Evolutionary conservation across 176 grass and related monocot genomes (phyloP).

Genomic region (Raddia distichophylla): DNA sequence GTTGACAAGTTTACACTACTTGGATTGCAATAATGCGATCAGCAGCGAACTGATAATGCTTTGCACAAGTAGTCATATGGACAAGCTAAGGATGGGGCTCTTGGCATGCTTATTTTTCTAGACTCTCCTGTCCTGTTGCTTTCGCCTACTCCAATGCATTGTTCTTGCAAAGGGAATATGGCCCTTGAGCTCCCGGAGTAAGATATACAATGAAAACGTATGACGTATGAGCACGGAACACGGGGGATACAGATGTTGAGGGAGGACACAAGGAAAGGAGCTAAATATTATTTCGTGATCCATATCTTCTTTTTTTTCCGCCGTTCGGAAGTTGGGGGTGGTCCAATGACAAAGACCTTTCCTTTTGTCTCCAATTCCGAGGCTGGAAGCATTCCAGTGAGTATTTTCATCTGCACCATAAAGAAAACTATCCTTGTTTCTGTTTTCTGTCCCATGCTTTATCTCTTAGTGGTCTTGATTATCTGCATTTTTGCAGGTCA

Average conservation of each 20-base stretch:
- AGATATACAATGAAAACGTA: slow-evolving; percentile 34
- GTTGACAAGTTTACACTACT: not conserved
- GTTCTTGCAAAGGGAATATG: slow-evolving; percentile 34
- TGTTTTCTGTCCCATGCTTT: slow-evolving; percentile 8
- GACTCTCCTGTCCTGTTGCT: slow-evolving; percentile 25
- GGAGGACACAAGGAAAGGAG: slow-evolving; percentile 43
- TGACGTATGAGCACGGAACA: slow-evolving; percentile 42
- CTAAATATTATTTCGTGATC: slow-evolving; percentile 64
- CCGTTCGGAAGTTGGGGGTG: slow-evolving; percentile 48
- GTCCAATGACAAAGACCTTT: slow-evolving; percentile 52
- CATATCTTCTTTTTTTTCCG: slow-evolving; percentile 36
- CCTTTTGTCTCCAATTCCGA: slow-evolving; percentile 47
- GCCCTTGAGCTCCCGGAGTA: slow-evolving; percentile 29
- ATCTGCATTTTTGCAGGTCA: slow-evolving; percentile 3
- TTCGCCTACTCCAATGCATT: slow-evolving; percentile 47
- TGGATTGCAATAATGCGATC: not conserved
- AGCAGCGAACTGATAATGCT: not conserved
- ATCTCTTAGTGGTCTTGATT: slow-evolving; percentile 28
- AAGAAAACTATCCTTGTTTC: slow-evolving; percentile 11
- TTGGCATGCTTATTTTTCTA: slow-evolving; percentile 29
- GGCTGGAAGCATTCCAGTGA: slow-evolving; percentile 34
- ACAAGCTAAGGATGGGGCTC: not conserved
- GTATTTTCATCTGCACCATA: slow-evolving; percentile 33
- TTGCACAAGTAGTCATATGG: slow-evolving; percentile 4
- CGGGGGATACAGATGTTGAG: slow-evolving; percentile 42